Conservation (phyloP, 768 basidiomycete genomes). For the Suillus alpinus region DNA sequence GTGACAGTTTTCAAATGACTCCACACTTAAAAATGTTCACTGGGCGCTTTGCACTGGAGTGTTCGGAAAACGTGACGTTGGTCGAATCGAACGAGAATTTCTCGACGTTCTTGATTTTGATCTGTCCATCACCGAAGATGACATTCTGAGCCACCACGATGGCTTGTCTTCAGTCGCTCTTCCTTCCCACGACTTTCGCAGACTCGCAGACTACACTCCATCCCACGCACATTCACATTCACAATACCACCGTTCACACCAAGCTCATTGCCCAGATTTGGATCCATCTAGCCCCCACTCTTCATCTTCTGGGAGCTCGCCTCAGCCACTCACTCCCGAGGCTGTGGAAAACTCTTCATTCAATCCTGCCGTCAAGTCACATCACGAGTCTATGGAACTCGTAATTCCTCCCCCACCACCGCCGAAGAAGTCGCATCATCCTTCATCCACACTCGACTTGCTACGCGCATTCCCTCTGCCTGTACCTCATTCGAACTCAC, state of each 20-base stretch:
- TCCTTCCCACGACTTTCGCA: slow-evolving; percentile 25
- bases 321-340: slow-evolving; percentile 32
- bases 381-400: slow-evolving; percentile 24
- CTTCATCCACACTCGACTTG: slow-evolving; percentile 39
- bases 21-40: slow-evolving; percentile 86
- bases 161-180: slow-evolving; percentile 28
- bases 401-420: slow-evolving; percentile 22
- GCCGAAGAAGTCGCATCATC: slow-evolving; percentile 22
- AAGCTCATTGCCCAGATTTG: slow-evolving; percentile 38
- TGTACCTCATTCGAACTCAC: slow-evolving; percentile 22
- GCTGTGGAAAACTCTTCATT: slow-evolving; percentile 18
- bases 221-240: slow-evolving; percentile 16
- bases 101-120: slow-evolving; percentile 79
- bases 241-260: slow-evolving; percentile 17
- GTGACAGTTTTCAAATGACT: slow-evolving; percentile 78
- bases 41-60: slow-evolving; percentile 86
- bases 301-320: slow-evolving; percentile 34
- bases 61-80: slow-evolving; percentile 78
- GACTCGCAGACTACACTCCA: slow-evolving; percentile 19
- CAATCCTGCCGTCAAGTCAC: slow-evolving; percentile 23
- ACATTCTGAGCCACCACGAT: slow-evolving; percentile 50
- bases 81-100: slow-evolving; percentile 80
- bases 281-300: slow-evolving; percentile 41
- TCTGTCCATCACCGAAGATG: slow-evolving; percentile 60
- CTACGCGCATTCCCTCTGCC: slow-evolving; percentile 51